Evolutionary conservation across 2,329 filamentous ascomycete genomes (phyloP).

Genomic region (Cladosporium cucumerinum): DNA sequence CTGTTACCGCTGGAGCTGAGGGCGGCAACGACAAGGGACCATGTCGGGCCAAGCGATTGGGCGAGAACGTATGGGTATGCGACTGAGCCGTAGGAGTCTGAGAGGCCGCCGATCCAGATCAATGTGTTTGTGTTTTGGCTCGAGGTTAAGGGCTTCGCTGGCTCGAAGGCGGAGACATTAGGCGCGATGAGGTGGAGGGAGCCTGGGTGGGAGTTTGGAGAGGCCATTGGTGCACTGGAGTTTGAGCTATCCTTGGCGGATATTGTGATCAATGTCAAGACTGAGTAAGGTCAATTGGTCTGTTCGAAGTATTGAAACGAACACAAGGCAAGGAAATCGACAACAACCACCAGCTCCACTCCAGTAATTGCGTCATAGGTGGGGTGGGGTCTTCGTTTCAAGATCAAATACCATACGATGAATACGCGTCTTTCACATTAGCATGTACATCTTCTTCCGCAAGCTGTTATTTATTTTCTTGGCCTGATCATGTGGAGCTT

Average conservation of each 20-base stretch:
- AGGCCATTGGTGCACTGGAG: slow-evolving; percentile 1
- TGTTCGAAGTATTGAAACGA: not conserved
- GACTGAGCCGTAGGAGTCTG: slow-evolving; percentile 65
- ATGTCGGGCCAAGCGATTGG: slow-evolving; percentile 46
- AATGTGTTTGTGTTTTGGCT: slow-evolving; percentile 53
- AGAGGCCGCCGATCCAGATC: slow-evolving; percentile 67
- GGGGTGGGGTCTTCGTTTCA: not conserved
- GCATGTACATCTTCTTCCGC: not conserved
- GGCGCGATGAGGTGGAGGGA: slow-evolving; percentile 42
- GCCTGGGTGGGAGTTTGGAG: slow-evolving; percentile 28
- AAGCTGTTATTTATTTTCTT: too few relatives aligned
- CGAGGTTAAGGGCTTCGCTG: slow-evolving; percentile 29
- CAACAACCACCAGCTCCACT: not conserved
- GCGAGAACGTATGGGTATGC: slow-evolving; percentile 55
- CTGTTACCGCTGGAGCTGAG: slow-evolving; percentile 51
- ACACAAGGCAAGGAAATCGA: not conserved
- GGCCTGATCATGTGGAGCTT: too few relatives aligned
- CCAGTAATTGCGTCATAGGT: not conserved
- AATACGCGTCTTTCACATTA: not conserved
- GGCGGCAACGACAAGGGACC: slow-evolving; percentile 46
- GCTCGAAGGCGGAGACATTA: slow-evolving; percentile 46
- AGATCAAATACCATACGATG: not conserved
- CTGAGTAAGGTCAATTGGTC: not conserved
- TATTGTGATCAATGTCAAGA: not conserved
- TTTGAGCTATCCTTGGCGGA: not conserved